Evolutionary conservation across 2,329 filamentous ascomycete species (phyloP).

Genomic region (Tolypocladium tropicale): DNA sequence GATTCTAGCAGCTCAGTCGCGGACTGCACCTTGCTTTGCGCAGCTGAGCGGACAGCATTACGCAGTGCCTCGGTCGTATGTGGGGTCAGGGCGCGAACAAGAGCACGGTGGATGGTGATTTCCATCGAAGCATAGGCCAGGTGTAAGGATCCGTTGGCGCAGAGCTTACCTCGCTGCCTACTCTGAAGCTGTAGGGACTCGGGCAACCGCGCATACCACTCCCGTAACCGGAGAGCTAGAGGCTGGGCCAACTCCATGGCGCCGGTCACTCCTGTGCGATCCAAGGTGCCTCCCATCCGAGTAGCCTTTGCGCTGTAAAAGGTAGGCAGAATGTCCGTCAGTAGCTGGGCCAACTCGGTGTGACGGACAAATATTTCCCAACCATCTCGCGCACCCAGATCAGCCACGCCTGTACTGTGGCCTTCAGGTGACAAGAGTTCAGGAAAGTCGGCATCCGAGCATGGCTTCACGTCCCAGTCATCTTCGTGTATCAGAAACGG

Average conservation of each 20-base stretch:
- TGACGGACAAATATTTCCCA: conserved; percentile 39
- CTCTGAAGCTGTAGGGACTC: conserved; percentile 33
- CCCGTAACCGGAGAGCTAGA: conserved; percentile 19
- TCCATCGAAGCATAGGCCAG: conserved; percentile 41
- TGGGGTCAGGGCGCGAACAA: conserved; percentile 31
- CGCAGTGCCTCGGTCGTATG: conserved; percentile 18
- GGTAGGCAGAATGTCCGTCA: conserved; percentile 37
- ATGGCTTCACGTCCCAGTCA: conserved; percentile 42
- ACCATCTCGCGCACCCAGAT: conserved; percentile 32
- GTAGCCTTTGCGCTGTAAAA: conserved; percentile 32
- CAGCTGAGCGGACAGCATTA: conserved; percentile 24
- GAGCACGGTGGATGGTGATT: conserved; percentile 38
- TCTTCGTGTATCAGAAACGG: conserved; percentile 41
- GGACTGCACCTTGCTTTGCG: conserved; percentile 25
- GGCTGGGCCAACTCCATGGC: conserved; percentile 23
- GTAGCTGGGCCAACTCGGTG: conserved; percentile 37
- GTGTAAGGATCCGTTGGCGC: conserved; percentile 33
- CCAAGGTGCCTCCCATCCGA: conserved; percentile 16
- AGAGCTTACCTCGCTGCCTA: conserved; percentile 28
- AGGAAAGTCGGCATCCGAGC: conserved; percentile 25
- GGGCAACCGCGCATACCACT: conserved; percentile 37
- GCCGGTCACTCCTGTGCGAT: conserved; percentile 20
- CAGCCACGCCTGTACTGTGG: conserved; percentile 23
- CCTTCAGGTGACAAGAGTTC: conserved; percentile 25
- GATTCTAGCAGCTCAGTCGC: conserved; percentile 30